Evolutionary conservation across 768 basidiomycete genomes (phyloP), one percentile per base, ranked within the genome.

Genomic region (Agaricus blazei): DNA sequence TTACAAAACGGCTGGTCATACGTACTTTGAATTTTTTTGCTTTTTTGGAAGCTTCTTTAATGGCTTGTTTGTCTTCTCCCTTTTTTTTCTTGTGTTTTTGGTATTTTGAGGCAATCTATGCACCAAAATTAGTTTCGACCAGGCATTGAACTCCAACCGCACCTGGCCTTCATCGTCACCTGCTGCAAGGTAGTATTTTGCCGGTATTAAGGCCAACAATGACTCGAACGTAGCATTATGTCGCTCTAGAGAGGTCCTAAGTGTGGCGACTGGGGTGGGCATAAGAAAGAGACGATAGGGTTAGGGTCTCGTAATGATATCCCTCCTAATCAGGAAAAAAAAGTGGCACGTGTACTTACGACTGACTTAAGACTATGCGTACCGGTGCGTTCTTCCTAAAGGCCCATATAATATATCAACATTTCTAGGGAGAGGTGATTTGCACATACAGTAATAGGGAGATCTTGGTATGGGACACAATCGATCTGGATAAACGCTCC

Each of bases 181-280:
- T 40, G 75, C 77, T 1, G 83, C 79, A 48, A 97, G 74, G 70
- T 98, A 98, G 67, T 89, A 93, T 73, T 87, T 88, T 4, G 94
- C 80, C 0, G 96, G 96, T 53, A 98, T 97, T 45, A 97, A 80
- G 40, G 78, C 83, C 1, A 97, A 75, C 4, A 98, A 75, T 0
- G 83, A 75, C 64, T 94, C 92, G 62, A 99, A 98, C 0, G 85
- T 82, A 27, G 81, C 82, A 65, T 98, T 97, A 72, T 97, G 93
- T 41, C 74, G 73, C 68, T 93, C 88, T 48, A 98, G 71, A 3
- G 89, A 90, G 8, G 73, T 67, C 44, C 77, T 75, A 15, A 91
- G 76, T 0, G 65, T 70, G 15, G 73, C 66, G 23, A 69, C 64
- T 15, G 81, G 58, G 14, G 84, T 86, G 29, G 77, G 66, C 82